phyloP scores from a whole-genome alignment of 495 filamentous ascomycete genomes.

The Trichocladium uniseriatum region DNA sequence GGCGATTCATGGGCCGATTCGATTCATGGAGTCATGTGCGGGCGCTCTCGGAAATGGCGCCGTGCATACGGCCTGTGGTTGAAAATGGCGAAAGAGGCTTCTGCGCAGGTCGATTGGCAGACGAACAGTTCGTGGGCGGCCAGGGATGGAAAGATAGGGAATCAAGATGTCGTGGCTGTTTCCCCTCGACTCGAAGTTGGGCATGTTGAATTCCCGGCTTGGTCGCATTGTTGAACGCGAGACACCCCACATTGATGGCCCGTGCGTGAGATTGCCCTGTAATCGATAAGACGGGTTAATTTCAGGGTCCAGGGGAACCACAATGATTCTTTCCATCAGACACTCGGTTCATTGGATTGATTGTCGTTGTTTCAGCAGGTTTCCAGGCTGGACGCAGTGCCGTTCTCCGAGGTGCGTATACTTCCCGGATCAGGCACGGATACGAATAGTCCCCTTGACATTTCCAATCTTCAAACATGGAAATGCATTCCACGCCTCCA shows the following conservation, averaged over 20 bases:
- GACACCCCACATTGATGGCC: constrained; percentile 10
- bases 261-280: constrained; percentile 2
- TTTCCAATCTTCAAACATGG: too few species aligned
- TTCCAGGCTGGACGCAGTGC: too few species aligned
- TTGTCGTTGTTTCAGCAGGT: too few species aligned
- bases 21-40: constrained; percentile 1
- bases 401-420: too few species aligned
- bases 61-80: neutral
- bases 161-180: neutral
- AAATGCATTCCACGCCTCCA: too few species aligned
- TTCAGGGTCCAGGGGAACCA: neutral
- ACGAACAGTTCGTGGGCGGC: neutral
- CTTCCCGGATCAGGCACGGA: too few species aligned
- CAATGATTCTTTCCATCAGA: too few species aligned
- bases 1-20: constrained; percentile 2
- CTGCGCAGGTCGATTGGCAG: neutral
- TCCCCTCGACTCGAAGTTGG: constrained; percentile 1
- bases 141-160: neutral
- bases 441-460: too few species aligned
- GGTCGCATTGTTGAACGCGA: constrained; percentile 3
- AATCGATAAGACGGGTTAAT: constrained; percentile 8
- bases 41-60: neutral
- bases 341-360: too few species aligned
- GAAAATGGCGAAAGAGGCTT: neutral
- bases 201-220: constrained; percentile 4